Evolutionary conservation across 2,329 filamentous ascomycete genomes (phyloP).

Genomic region (Fusarium scirpi): DNA sequence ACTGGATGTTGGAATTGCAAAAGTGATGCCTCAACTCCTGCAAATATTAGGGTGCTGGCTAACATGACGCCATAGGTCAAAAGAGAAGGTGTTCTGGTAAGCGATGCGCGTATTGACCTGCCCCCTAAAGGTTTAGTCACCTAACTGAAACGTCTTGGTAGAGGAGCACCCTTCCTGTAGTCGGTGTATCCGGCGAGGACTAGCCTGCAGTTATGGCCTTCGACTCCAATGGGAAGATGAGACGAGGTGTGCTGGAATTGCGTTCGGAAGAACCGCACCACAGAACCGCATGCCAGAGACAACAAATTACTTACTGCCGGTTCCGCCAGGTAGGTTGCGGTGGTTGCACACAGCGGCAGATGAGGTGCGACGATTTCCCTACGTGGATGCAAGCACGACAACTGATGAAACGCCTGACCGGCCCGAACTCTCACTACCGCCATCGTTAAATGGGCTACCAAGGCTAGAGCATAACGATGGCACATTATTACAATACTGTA

Average conservation of each 20-base stretch:
- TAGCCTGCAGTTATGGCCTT: background rate
- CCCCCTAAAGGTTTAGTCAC: background rate
- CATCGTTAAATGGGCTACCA: background rate
- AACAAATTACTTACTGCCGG: background rate
- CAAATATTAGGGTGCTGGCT: background rate
- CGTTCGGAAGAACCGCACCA: background rate
- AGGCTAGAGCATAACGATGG: background rate
- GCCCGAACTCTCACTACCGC: background rate
- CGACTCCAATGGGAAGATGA: constrained; percentile 1
- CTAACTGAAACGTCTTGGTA: background rate
- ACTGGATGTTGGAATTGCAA: background rate
- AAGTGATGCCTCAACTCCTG: background rate
- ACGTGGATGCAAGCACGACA: background rate
- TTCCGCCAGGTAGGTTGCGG: background rate
- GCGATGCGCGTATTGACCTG: background rate
- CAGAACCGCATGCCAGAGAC: background rate
- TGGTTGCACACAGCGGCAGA: background rate
- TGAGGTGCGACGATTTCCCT: background rate
- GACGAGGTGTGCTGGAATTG: background rate
- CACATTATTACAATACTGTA: background rate
- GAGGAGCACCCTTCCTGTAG: constrained; percentile 38
- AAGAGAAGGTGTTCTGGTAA: background rate
- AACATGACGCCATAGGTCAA: background rate
- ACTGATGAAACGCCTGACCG: background rate
- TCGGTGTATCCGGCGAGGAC: background rate